Conservation (phyloP, 345 rosid species). For the Acer yangbiense region DNA sequence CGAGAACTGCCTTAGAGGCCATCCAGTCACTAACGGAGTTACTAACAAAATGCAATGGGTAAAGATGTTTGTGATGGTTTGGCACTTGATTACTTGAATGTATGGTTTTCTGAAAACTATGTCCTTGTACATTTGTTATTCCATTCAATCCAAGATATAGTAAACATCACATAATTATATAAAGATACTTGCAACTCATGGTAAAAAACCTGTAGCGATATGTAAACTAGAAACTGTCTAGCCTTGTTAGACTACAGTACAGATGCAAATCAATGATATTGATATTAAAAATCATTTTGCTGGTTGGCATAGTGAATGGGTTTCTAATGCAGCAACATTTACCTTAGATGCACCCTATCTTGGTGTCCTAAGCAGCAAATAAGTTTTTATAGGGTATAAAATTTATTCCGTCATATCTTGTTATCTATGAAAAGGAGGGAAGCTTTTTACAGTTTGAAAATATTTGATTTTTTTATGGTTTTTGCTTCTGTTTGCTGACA, state of each 20-base stretch:
- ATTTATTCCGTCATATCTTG: background rate
- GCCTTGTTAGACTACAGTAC: background rate
- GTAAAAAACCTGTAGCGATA: background rate
- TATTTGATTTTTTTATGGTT: background rate
- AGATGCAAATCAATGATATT: background rate
- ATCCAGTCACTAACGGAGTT: background rate
- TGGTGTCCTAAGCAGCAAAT: background rate
- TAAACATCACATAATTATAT: background rate
- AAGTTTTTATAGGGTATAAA: background rate
- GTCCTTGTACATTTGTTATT: background rate
- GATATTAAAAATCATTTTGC: background rate
- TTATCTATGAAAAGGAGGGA: background rate
- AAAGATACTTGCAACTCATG: background rate
- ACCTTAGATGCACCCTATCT: background rate
- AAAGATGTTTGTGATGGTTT: slow-evolving; percentile 7
- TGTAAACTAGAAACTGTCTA: background rate
- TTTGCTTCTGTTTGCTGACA: slow-evolving; percentile 14
- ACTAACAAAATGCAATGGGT: background rate
- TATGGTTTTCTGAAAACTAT: background rate
- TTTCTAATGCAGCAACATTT: background rate
- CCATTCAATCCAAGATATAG: background rate
- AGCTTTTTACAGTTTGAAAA: slow-evolving; percentile 6
- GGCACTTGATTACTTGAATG: background rate
- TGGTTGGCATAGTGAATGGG: background rate
- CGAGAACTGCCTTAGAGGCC: background rate